A percentile compares a stretch with the other conserved stretches of the same genome.
phyloP scores from a whole-genome alignment of 1,284 basidiomycete genomes.

The Sporisorium graminicola region DNA sequence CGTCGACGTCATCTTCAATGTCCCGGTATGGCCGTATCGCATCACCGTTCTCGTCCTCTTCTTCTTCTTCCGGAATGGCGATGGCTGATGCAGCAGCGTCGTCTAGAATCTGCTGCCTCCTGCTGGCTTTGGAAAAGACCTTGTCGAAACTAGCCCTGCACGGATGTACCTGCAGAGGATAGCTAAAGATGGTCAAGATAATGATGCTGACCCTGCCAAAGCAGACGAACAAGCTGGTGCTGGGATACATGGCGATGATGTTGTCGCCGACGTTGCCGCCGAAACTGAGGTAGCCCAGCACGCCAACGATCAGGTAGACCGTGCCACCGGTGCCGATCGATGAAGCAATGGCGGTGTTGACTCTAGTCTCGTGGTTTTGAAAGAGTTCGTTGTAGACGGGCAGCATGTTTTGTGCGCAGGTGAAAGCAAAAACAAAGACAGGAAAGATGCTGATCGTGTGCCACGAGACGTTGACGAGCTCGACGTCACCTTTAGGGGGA shows the following conservation, averaged over 20 bases:
- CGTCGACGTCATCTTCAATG: slow-evolving; percentile 54
- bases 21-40: slow-evolving; percentile 40
- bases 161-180: slow-evolving; percentile 80
- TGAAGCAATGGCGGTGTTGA: slow-evolving; percentile 87
- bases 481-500: slow-evolving; percentile 55
- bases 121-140: slow-evolving; percentile 74
- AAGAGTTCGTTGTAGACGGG: slow-evolving; percentile 93
- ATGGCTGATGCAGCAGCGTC: slow-evolving; percentile 32
- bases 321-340: slow-evolving; percentile 78
- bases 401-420: slow-evolving; percentile 64
- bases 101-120: slow-evolving; percentile 43
- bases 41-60: slow-evolving; percentile 19
- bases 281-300: slow-evolving; percentile 93
- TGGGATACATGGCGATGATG: slow-evolving; percentile 77
- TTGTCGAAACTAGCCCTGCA: slow-evolving; percentile 94
- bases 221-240: slow-evolving; percentile 91
- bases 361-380: slow-evolving; percentile 81
- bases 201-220: slow-evolving; percentile 93
- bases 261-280: slow-evolving; percentile 76
- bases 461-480: slow-evolving; percentile 71
- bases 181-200: slow-evolving; percentile 75
- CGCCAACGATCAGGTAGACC: slow-evolving; percentile 66
- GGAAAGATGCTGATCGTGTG: slow-evolving; percentile 84
- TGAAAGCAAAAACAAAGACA: slow-evolving; percentile 88
- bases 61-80: slow-evolving; percentile 3